phyloP scores from a whole-genome alignment of 352 stramenopile species.

The Globisporangium cystogenes region DNA sequence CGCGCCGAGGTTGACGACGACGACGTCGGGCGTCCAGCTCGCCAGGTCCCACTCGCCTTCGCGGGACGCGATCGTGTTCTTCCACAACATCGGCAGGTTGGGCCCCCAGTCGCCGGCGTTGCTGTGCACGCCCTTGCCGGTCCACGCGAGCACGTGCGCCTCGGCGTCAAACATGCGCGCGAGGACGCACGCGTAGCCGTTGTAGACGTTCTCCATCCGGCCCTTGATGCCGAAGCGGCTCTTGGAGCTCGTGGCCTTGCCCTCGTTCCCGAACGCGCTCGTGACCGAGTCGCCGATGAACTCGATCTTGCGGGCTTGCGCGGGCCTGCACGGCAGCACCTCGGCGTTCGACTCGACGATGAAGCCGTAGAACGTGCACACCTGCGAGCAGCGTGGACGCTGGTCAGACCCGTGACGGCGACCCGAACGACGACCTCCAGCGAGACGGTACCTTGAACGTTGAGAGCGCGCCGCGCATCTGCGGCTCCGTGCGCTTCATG shows the following conservation, averaged over 20 bases:
- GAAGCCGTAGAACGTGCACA: conserved; percentile 88
- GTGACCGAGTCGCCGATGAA: conserved; percentile 67
- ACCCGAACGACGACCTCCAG: background rate
- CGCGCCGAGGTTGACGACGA: conserved; percentile 77
- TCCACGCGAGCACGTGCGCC: conserved; percentile 82
- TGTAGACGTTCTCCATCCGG: conserved; percentile 87
- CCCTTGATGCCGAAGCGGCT: conserved; percentile 80
- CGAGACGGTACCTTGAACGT: conserved; percentile 63
- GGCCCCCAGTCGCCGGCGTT: conserved; percentile 80
- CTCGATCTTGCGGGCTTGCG: conserved; percentile 43
- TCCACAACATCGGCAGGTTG: conserved; percentile 80
- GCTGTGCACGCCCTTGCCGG: conserved; percentile 82
- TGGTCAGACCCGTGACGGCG: background rate
- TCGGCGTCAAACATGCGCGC: conserved; percentile 83
- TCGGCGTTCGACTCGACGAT: conserved; percentile 68
- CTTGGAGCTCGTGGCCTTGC: conserved; percentile 61
- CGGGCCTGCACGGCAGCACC: conserved; percentile 39
- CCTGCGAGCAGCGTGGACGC: conserved; percentile 14
- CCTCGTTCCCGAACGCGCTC: conserved; percentile 83
- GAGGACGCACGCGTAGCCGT: conserved; percentile 79
- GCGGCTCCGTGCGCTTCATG: conserved; percentile 78
- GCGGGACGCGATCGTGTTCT: conserved; percentile 77
- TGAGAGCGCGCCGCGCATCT: conserved; percentile 79
- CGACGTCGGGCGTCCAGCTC: conserved; percentile 74
- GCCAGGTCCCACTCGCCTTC: conserved; percentile 66